These are phyloP conservation scores for Globisporangium megalacanthum DNA, from an alignment of 352 stramenopile genomes.

Conservation along the genomic window DNA sequence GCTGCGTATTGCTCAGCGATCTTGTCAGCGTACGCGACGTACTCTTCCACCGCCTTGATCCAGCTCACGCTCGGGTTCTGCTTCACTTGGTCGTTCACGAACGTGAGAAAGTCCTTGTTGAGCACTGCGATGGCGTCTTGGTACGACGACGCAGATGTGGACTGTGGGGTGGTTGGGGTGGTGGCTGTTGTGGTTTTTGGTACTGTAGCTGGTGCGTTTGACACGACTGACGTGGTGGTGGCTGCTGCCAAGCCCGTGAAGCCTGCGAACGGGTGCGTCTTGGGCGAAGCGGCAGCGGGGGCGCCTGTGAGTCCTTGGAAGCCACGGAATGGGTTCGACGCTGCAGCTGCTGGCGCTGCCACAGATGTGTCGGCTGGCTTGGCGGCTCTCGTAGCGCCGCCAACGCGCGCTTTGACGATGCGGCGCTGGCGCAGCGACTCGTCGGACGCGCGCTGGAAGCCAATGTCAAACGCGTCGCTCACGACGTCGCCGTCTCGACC, in stretches of 20 bases:
- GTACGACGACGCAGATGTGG: constrained; percentile 28
- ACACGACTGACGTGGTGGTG: neutral
- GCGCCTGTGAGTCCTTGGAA: constrained; percentile 38
- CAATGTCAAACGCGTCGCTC: constrained; percentile 43
- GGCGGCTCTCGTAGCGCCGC: constrained; percentile 13
- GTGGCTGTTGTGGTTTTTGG: neutral
- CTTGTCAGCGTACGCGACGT: constrained; percentile 56
- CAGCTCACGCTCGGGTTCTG: constrained; percentile 69
- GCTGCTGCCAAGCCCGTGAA: constrained; percentile 41
- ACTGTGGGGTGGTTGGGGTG: neutral
- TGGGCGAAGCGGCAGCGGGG: constrained; percentile 6
- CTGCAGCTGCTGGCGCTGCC: constrained; percentile 3
- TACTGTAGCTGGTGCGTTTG: neutral
- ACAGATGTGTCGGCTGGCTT: constrained; percentile 5
- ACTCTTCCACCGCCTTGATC: constrained; percentile 64
- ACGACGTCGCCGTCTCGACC: constrained; percentile 21
- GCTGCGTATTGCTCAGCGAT: constrained; percentile 59
- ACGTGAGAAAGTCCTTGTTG: constrained; percentile 78
- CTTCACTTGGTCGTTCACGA: constrained; percentile 57
- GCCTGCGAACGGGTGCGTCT: constrained; percentile 56
- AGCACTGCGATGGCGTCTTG: constrained; percentile 75
- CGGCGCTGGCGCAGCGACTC: constrained; percentile 64
- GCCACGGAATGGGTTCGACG: constrained; percentile 35
- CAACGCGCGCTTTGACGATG: constrained; percentile 68
- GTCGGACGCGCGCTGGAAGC: constrained; percentile 70